Evolutionary conservation across 352 stramenopile genomes (phyloP).

Genomic region (Phytopythium delawarense): DNA sequence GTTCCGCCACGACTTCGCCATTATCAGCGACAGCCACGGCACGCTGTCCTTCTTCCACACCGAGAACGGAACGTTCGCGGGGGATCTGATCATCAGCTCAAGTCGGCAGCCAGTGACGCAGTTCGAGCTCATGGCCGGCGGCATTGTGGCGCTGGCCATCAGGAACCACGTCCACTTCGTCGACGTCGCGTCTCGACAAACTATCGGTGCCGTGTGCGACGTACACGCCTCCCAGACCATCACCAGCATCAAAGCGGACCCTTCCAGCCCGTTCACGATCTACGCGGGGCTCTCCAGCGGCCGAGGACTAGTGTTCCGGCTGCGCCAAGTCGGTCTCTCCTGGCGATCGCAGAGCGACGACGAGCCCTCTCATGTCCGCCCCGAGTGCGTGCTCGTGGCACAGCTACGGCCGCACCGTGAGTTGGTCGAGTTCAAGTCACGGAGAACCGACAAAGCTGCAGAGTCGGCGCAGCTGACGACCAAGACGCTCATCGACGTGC

Average conservation of each 20-base stretch:
- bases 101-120: slow-evolving; percentile 6
- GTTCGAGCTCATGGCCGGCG: slow-evolving; percentile 17
- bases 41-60: slow-evolving; percentile 20
- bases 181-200: slow-evolving; percentile 5
- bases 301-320: slow-evolving; percentile 22
- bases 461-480: slow-evolving; percentile 2
- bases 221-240: slow-evolving; percentile 13
- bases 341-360: slow-evolving; percentile 13
- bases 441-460: not conserved
- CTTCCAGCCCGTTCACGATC: slow-evolving; percentile 14
- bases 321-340: slow-evolving; percentile 16
- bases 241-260: slow-evolving; percentile 19
- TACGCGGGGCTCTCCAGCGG: slow-evolving; percentile 20
- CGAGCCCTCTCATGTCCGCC: not conserved
- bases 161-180: slow-evolving; percentile 17
- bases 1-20: slow-evolving; percentile 15
- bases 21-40: slow-evolving; percentile 12
- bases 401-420: slow-evolving; percentile 15
- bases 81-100: slow-evolving; percentile 7
- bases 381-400: slow-evolving; percentile 19
- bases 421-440: not conserved
- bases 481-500: slow-evolving; percentile 12
- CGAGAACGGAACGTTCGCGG: slow-evolving; percentile 18
- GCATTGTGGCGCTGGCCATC: slow-evolving; percentile 18
- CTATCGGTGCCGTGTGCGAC: slow-evolving; percentile 16